These are phyloP conservation scores for Talaromyces proteolyticus DNA, from an alignment of 495 filamentous ascomycete species.

Conservation along the genomic window DNA sequence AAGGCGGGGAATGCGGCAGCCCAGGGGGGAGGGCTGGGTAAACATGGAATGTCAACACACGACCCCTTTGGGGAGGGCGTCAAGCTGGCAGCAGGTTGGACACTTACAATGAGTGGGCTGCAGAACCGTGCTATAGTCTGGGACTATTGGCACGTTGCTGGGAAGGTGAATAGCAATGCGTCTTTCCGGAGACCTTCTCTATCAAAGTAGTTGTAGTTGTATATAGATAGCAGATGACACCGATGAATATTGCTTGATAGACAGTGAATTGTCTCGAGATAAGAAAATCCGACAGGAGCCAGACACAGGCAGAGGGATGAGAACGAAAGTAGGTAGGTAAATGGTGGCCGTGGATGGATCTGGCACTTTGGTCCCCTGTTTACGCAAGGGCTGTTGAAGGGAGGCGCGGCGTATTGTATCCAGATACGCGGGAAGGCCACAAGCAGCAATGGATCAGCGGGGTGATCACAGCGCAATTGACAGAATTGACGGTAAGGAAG, in stretches of 20 bases:
- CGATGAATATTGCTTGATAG: too few relatives aligned
- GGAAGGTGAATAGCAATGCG: too few relatives aligned
- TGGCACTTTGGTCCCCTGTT: conserved; percentile 7
- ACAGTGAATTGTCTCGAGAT: too few relatives aligned
- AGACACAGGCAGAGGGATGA: not conserved
- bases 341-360: not conserved
- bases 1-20: conserved; percentile 4
- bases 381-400: conserved; percentile 28
- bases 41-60: conserved; percentile 10
- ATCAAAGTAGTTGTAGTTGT: too few relatives aligned
- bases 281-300: too few relatives aligned
- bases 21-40: conserved; percentile 1
- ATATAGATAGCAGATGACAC: too few relatives aligned
- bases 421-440: conserved; percentile 17
- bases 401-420: conserved; percentile 10
- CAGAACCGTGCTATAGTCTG: too few relatives aligned
- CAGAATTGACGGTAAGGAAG: conserved; percentile 8
- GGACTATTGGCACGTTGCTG: too few relatives aligned
- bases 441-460: conserved; percentile 19
- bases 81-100: too few relatives aligned
- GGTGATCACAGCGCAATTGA: not conserved
- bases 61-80: not conserved
- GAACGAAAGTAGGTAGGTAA: not conserved
- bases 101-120: too few relatives aligned
- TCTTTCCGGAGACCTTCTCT: too few relatives aligned